Evolutionary conservation across 2,329 filamentous ascomycete genomes (phyloP), one percentile per base, ranked within the genome.

Genomic region (Pseudogymnoascus sp.): DNA sequence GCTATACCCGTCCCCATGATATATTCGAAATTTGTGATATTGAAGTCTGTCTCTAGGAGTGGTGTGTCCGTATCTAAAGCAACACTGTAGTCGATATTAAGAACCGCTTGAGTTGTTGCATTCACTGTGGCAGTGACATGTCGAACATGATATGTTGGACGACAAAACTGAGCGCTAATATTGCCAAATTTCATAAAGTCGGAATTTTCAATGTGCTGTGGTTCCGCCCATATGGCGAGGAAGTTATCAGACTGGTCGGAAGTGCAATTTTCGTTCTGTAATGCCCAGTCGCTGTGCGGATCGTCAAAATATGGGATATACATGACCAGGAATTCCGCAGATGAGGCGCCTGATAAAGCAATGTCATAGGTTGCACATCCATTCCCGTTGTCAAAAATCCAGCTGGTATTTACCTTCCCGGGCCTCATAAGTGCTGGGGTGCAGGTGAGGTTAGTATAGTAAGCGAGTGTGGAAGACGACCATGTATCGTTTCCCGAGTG

Each of bases 101-200:
- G 7, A 2, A 75, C 67, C 0, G 64, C 45, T 6, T 64, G 61
- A 5, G 62, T 61, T 0, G 70, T 68, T 4, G 66, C 61, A 4
- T 69, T 64, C 1, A 84, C 71, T 0, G 73, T 78, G 0, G 78
- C 77, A 0, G 70, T 67, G 0, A 81, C 79, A 0, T 71, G 10
- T 39, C 82, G 79, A n/a, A 74, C 71, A 58, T 74, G 78, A 61
- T 84, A 85, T 0, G 35, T 65, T 0, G 79, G 63, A 21, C 76
- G 68, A 58, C 80, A 82, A 58, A 76, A 82, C 0, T 77, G 21
- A 0, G 74, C 73, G 0, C 75, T 78, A 7, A 69, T n/a, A 45
- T 69, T 67, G 10, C 27, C 60, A 25, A 64, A 66, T 2, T 52
- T 15, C 13, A 10, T 59, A 4, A 2, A 13, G 1, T 15, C 25